Conservation (phyloP, 208 protist species). For the Hexamita inflata region DNA sequence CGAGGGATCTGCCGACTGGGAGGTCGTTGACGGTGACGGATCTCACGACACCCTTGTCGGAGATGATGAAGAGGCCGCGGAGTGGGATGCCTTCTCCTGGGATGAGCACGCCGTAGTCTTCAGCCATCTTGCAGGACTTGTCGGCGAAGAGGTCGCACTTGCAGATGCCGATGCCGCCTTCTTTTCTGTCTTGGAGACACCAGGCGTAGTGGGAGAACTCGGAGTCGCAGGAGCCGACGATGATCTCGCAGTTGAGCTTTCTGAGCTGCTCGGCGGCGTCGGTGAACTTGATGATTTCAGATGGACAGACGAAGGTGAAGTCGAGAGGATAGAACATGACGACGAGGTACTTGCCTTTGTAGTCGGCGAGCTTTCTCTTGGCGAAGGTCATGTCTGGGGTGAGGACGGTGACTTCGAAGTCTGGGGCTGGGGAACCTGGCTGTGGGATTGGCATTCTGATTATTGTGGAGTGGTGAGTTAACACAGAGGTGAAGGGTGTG, state of each 20-base stretch:
- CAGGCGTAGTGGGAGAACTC: constrained; percentile 78
- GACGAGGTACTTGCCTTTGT: constrained; percentile 33
- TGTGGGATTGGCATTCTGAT: constrained; percentile 11
- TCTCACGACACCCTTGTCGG: constrained; percentile 26
- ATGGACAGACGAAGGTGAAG: constrained; percentile 42
- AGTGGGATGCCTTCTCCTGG: constrained; percentile 51
- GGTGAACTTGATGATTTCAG: constrained; percentile 32
- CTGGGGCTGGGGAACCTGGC: not conserved
- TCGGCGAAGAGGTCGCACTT: constrained; percentile 81
- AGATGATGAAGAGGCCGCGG: constrained; percentile 28
- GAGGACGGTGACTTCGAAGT: constrained; percentile 5
- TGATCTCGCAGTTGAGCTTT: constrained; percentile 22
- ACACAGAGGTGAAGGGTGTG: no score
- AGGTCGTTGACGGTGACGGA: constrained; percentile 70
- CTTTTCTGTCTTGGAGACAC: constrained; percentile 70
- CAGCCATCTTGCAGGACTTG: constrained; percentile 67
- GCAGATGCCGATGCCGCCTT: constrained; percentile 81
- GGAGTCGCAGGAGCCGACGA: constrained; percentile 28
- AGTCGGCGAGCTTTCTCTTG: not conserved
- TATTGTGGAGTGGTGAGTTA: not conserved
- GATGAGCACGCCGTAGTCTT: constrained; percentile 70
- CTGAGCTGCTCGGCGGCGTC: not conserved
- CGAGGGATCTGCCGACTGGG: constrained; percentile 72
- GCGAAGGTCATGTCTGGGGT: constrained; percentile 15
- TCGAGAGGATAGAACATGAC: constrained; percentile 33